Base-by-base conservation (phyloP, 164 flowering plant genomes). In the Tinospora cordifolia region DNA sequence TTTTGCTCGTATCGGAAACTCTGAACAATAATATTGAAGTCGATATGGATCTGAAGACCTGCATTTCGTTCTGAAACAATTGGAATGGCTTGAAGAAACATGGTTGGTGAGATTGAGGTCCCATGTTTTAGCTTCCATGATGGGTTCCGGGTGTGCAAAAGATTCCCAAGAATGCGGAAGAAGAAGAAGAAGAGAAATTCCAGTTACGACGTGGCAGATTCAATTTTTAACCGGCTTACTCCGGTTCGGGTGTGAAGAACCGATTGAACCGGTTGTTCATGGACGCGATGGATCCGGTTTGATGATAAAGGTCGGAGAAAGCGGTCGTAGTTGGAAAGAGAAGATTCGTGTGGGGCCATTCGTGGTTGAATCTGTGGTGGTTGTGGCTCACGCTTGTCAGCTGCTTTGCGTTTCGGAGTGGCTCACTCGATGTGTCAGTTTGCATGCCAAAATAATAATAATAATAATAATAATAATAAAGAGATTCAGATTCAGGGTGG, bases 91-190 rank as follows among this genome's bases (percentile, higher is more conserved):
- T 36, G 72, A 71, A 49, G 79, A 73, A 73, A 73, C 62, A 2
- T 71, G 77, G 5, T 65, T 58, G 57, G 67, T 58, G 57, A 73
- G 41, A 17, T 54, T 78, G 68, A 78, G 67, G 40, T 75, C 78
- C n/a, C 79, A 54, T 22, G 2, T 30, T 30, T 66, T 80, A 34
- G 80, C 19, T 67, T 86, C 87, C 88, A 86, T 87, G 22, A 63
- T 65, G 15, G 10, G 36, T 24, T 46, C 66, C 17, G 36, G 36
- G 9, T 27, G 9, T 66, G 11, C 13, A 3, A 60, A 49, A 46
- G 39, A 67, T 26, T 41, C 54, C 19, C 21, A 14, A 46, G 58
- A 3, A 27, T 46, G n/a, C 46, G 4, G 11, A 8, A 22, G 39
- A 63, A 63, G 17, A 26, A 27, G 30, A 27, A 63, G 30, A 11